Conservation (phyloP, 768 basidiomycete genomes). For the Boletus insuetus region DNA sequence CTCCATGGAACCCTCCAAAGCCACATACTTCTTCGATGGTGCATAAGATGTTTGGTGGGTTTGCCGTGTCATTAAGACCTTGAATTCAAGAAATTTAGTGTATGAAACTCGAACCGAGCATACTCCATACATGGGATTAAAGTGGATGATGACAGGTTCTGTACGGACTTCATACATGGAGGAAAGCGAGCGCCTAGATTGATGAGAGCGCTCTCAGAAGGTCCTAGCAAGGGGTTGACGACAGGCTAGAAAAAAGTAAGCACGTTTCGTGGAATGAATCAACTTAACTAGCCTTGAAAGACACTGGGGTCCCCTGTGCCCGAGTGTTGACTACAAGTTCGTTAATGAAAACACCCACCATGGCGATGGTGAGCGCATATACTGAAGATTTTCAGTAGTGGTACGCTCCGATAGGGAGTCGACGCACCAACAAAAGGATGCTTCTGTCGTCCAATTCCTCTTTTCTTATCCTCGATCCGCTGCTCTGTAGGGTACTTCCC, state of each 20-base stretch:
- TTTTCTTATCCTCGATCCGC: constrained; percentile 83
- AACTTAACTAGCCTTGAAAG: constrained; percentile 63
- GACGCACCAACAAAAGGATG: constrained; percentile 73
- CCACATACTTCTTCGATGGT: constrained; percentile 82
- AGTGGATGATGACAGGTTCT: constrained; percentile 51
- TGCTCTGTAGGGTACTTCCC: constrained; percentile 68
- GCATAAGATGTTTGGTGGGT: constrained; percentile 68
- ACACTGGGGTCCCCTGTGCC: constrained; percentile 80
- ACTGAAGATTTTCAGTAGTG: constrained; percentile 36
- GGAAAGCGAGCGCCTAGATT: constrained; percentile 90
- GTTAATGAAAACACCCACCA: constrained; percentile 78
- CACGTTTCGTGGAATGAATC: not conserved
- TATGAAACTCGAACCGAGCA: constrained; percentile 3
- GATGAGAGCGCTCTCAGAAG: constrained; percentile 79
- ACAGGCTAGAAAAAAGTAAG: constrained; percentile 50
- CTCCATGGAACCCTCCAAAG: constrained; percentile 66
- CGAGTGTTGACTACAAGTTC: constrained; percentile 76
- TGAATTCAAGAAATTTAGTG: constrained; percentile 6
- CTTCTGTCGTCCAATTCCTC: constrained; percentile 79
- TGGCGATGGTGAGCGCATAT: constrained; percentile 60
- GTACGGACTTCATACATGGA: constrained; percentile 83
- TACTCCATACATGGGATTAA: constrained; percentile 54
- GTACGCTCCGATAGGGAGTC: not conserved
- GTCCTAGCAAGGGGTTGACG: constrained; percentile 90
- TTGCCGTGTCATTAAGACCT: constrained; percentile 85